phyloP scores from a whole-genome alignment of 768 basidiomycete species.

The Amanita fuliginea region DNA sequence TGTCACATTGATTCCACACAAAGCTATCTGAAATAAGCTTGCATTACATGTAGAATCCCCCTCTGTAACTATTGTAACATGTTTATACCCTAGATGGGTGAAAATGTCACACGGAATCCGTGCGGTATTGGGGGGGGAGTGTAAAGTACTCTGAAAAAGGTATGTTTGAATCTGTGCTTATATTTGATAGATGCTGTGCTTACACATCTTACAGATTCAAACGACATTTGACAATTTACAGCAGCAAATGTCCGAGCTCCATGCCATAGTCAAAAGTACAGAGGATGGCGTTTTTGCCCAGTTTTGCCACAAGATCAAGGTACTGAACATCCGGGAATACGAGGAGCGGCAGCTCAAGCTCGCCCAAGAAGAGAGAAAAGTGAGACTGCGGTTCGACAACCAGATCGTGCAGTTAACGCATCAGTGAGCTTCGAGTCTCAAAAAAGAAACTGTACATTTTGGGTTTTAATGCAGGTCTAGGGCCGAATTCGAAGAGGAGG shows the following conservation, averaged over 20 bases:
- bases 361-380: slow-evolving; percentile 82
- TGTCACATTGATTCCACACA: no score
- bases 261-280: slow-evolving; percentile 52
- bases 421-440: slow-evolving; percentile 42
- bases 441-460: neutral
- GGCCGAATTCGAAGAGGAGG: slow-evolving; percentile 72
- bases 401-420: slow-evolving; percentile 80
- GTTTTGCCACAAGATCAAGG: slow-evolving; percentile 75
- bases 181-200: neutral
- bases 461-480: slow-evolving; percentile 26
- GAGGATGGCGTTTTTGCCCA: slow-evolving; percentile 69
- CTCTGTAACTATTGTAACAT: no score
- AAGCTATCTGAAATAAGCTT: no score
- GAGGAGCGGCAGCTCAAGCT: slow-evolving; percentile 86
- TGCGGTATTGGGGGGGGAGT: no score
- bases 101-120: no score
- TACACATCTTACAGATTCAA: slow-evolving; percentile 32
- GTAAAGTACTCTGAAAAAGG: no score
- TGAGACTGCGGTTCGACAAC: slow-evolving; percentile 69
- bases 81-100: no score
- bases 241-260: slow-evolving; percentile 42
- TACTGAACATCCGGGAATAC: slow-evolving; percentile 81
- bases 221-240: slow-evolving; percentile 39
- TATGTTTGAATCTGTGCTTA: slow-evolving; percentile 11
- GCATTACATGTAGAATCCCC: no score